Evolutionary conservation across 352 stramenopile species (phyloP), one percentile per base, ranked within the genome.

Genomic region (Pythium angustatum): DNA sequence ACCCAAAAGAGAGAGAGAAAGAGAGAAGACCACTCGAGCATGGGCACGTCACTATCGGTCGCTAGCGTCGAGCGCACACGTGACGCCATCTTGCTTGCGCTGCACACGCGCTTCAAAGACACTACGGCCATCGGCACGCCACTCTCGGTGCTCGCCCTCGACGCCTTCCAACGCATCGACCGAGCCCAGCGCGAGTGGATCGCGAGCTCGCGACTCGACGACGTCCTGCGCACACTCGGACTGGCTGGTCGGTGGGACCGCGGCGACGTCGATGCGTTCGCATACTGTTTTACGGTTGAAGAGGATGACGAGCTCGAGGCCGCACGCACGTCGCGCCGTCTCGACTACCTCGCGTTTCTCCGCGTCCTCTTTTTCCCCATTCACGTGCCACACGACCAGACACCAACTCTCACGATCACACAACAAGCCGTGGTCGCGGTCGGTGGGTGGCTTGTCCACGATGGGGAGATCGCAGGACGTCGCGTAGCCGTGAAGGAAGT

Each of bases 351-450:
- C 1, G 22, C 79, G 17, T 84, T 90, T 45, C 52, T 87, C 11
- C 69, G 81, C 48, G 82, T 84, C 21, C n/a, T 88, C 3, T 84
- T 88, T 47, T 85, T 81, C 61, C 81, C 78, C 3, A 50, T 81
- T 5, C 71, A 59, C n/a, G 49, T 63, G 24, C 24, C 55, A 17
- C 28, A 21, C 14, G 17, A 15, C 1, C 27, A 40, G 14, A 17
- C 10, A 34, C 31, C n/a, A n/a, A n/a, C n/a, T n/a, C 34, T 71
- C 19, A 48, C 27, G 44, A 55, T 63, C 27, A 64, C 34, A 17
- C 48, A 72, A 33, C 56, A 41, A 14, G 54, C 47, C 2, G 49
- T 67, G 0, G 58, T 60, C 5, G 22, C 36, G 4, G 24, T 40
- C 1, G 30, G 33, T n/a, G 34, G 40, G 7, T 68, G 30, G 21